Base-by-base conservation (phyloP, 2,329 filamentous ascomycete genomes). In the Neofusicoccum ribis region DNA sequence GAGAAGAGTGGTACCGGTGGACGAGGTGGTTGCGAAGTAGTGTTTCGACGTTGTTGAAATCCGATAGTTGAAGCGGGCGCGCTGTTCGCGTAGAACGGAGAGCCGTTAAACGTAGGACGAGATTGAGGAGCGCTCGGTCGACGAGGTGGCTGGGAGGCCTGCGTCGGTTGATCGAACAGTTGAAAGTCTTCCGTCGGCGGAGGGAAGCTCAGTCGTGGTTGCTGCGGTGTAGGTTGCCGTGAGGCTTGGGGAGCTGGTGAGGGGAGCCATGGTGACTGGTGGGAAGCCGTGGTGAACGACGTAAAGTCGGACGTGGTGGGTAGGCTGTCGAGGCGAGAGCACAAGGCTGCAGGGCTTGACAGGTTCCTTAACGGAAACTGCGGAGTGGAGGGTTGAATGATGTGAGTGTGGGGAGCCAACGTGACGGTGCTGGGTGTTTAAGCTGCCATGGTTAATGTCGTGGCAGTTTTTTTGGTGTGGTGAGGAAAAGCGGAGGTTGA, bases 251-350 rank as follows among this genome's bases (percentile, higher is more conserved):
- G 74, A 78, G 81, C 77, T 80, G 81, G 78, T 86, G 88, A 88
- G 85, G 89, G 86, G 88, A 85, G 89, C 91, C 91, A 93, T 93
- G 85, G 73, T 92, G 88, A 87, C 76, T 81, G 78, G 78, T 80
- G 77, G 79, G 88, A 86, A 91, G 90, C 90, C 90, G 90, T 93
- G 85, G 85, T 92, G 89, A 89, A 89, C 88, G 91, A 88, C 86
- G 83, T 75, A 72, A 85, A 86, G 86, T 89, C 88, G 87, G 83
- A 86, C 76, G 80, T 77, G 81, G 83, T 80, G 83, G 83, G 84
- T 76, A 77, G 73, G 76, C 78, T 77, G 81, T 31, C 27, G 85
- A 86, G 77, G 84, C 86, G 46, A 31, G 56, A 60, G 86, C 84
- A 72, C 72, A 81, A 81, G 84, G 86, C 85, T 80, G 81, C 27